A percentile compares a stretch with the other conserved stretches of the same genome.
These are phyloP conservation scores for Leccinum disarticulatum DNA, from an alignment of 768 basidiomycete genomes.

Conservation along the genomic window DNA sequence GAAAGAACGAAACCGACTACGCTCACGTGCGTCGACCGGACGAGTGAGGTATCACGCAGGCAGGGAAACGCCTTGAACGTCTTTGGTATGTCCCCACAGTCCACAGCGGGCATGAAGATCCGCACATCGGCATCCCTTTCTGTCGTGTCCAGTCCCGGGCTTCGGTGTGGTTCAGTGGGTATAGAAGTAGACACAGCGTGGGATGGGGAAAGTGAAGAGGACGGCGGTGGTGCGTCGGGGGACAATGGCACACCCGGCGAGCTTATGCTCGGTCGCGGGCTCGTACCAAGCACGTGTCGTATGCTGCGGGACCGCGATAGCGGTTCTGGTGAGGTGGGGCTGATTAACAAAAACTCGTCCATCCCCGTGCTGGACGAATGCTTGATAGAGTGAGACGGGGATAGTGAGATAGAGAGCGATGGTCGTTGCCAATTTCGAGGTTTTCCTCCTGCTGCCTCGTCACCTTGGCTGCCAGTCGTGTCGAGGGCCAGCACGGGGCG, in stretches of 20 bases:
- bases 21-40: not conserved
- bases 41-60: not conserved
- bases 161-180: not conserved
- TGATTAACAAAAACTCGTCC: constrained; percentile 24
- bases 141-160: not conserved
- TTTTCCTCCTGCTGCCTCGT: not conserved
- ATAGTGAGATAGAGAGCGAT: constrained; percentile 15
- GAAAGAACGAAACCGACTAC: not conserved
- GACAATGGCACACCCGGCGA: not conserved
- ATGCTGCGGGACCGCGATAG: constrained; percentile 3
- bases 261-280: constrained; percentile 4
- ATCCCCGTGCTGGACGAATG: constrained; percentile 19
- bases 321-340: constrained; percentile 3
- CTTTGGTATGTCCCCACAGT: not conserved
- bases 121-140: not conserved
- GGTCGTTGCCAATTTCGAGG: constrained; percentile 7
- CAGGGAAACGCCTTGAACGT: not conserved
- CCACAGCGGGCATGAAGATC: constrained; percentile 1
- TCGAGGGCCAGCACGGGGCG: constrained; percentile 7
- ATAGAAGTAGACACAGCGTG: not conserved
- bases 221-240: not conserved
- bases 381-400: constrained; percentile 14
- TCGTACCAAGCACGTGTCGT: constrained; percentile 3
- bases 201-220: not conserved
- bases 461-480: not conserved